Percentiles rank a stretch among this genome's conserved stretches.
Conservation (phyloP, 768 basidiomycete species). For the Lactifluus pinguis region DNA sequence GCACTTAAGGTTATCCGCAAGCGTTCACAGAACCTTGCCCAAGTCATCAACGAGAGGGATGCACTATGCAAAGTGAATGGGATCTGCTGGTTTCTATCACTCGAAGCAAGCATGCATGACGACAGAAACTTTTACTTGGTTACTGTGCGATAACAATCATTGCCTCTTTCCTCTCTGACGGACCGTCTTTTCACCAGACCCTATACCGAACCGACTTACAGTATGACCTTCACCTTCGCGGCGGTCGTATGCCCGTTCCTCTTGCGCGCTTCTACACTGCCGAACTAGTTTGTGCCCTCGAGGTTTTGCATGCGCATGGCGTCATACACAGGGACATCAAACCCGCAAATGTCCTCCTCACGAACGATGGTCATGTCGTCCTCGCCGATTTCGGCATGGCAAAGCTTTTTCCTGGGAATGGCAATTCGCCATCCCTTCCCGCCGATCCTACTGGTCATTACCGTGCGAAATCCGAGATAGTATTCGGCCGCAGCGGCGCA, state of each 20-base stretch:
- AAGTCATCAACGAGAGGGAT: constrained; percentile 12
- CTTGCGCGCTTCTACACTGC: constrained; percentile 18
- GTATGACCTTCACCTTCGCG: constrained; percentile 12
- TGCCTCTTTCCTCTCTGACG: background rate
- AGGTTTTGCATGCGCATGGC: constrained; percentile 32
- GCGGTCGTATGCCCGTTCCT: constrained; percentile 4
- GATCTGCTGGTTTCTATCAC: constrained; percentile 9
- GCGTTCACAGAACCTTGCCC: constrained; percentile 1
- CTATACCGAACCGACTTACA: constrained; percentile 13
- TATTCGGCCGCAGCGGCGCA: background rate
- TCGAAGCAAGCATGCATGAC: constrained; percentile 19
- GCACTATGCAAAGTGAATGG: constrained; percentile 9
- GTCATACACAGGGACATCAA: constrained; percentile 44
- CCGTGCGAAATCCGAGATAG: background rate
- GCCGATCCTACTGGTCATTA: background rate
- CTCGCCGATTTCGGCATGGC: constrained; percentile 20
- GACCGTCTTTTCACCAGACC: background rate
- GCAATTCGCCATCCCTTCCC: background rate
- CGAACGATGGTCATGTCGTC: constrained; percentile 8
- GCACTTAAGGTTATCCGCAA: constrained; percentile 18
- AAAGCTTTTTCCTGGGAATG: constrained; percentile 10
- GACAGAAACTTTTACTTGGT: constrained; percentile 19
- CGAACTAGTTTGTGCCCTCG: constrained; percentile 17
- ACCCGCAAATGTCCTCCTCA: constrained; percentile 29
- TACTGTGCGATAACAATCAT: background rate